Conservation (phyloP, 2,329 filamentous ascomycete species). For the Penicillium aurantiogriseum region DNA sequence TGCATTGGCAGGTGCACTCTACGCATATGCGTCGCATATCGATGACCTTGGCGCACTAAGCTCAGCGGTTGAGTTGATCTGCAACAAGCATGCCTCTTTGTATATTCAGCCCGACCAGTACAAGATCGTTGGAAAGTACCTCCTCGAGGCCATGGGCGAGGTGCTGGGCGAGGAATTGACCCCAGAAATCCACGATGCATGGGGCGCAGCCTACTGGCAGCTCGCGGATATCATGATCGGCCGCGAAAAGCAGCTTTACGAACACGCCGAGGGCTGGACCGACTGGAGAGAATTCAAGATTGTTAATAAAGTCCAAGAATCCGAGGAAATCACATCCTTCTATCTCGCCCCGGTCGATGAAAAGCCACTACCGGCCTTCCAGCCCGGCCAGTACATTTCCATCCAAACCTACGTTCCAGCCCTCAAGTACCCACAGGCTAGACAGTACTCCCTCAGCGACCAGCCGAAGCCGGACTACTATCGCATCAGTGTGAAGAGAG, state of each 20-base stretch:
- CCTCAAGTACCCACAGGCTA: slow-evolving; percentile 62
- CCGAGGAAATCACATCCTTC: slow-evolving; percentile 68
- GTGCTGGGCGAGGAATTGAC: slow-evolving; percentile 69
- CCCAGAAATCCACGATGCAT: slow-evolving; percentile 62
- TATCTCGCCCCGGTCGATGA: slow-evolving; percentile 65
- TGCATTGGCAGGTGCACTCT: slow-evolving; percentile 68
- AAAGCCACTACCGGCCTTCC: slow-evolving; percentile 60
- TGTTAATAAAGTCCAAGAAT: slow-evolving; percentile 62
- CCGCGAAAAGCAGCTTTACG: slow-evolving; percentile 63
- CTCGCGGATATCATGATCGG: slow-evolving; percentile 70
- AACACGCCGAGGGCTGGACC: slow-evolving; percentile 60
- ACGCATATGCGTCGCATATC: slow-evolving; percentile 70
- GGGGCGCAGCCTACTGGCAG: slow-evolving; percentile 70
- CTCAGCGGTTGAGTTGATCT: slow-evolving; percentile 64
- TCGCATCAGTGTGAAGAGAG: slow-evolving; percentile 69
- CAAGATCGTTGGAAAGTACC: slow-evolving; percentile 65
- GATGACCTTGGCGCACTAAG: slow-evolving; percentile 62
- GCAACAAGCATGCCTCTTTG: slow-evolving; percentile 72
- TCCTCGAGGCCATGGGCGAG: slow-evolving; percentile 65
- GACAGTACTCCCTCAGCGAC: slow-evolving; percentile 73
- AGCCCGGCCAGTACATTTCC: slow-evolving; percentile 71
- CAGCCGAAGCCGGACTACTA: slow-evolving; percentile 61
- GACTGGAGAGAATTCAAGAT: slow-evolving; percentile 68
- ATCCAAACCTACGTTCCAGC: slow-evolving; percentile 58
- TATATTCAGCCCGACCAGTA: slow-evolving; percentile 69